Conservation (phyloP, 2,329 filamentous ascomycete species). For the Colletotrichum tanaceti region DNA sequence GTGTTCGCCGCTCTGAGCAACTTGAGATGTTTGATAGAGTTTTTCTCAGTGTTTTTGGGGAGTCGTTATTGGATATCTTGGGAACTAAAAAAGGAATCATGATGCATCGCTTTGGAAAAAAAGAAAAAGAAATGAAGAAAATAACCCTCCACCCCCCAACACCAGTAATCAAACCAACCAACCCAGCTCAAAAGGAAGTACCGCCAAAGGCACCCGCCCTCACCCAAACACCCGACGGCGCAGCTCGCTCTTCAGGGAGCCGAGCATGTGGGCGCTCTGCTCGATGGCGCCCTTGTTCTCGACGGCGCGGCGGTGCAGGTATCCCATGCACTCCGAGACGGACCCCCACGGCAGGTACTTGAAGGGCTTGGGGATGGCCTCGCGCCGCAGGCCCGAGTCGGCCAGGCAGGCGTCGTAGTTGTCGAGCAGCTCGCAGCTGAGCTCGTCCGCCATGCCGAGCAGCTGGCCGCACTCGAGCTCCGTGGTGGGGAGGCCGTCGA, state of each 20-base stretch:
- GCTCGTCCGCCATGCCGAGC: conserved; percentile 87
- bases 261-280: conserved; percentile 45
- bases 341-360: conserved; percentile 43
- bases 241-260: conserved; percentile 47
- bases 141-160: background rate
- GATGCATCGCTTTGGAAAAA: conserved; percentile 5
- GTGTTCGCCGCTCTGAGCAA: too few species aligned
- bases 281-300: conserved; percentile 42
- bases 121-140: background rate
- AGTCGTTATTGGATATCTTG: conserved; percentile 31
- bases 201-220: background rate
- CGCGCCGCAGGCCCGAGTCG: conserved; percentile 30
- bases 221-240: conserved; percentile 45
- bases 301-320: conserved; percentile 42
- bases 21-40: too few species aligned
- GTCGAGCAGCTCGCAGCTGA: conserved; percentile 73
- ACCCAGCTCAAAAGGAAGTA: too few species aligned
- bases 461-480: conserved; percentile 53
- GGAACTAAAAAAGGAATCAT: background rate
- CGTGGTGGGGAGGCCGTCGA: conserved; percentile 55
- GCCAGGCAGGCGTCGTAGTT: conserved; percentile 33
- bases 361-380: conserved; percentile 39
- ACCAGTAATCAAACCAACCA: too few species aligned
- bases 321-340: conserved; percentile 43
- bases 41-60: conserved; percentile 7